These are phyloP conservation scores for Truncatella angustata DNA, from an alignment of 2,329 filamentous ascomycete species.

Conservation along the genomic window DNA sequence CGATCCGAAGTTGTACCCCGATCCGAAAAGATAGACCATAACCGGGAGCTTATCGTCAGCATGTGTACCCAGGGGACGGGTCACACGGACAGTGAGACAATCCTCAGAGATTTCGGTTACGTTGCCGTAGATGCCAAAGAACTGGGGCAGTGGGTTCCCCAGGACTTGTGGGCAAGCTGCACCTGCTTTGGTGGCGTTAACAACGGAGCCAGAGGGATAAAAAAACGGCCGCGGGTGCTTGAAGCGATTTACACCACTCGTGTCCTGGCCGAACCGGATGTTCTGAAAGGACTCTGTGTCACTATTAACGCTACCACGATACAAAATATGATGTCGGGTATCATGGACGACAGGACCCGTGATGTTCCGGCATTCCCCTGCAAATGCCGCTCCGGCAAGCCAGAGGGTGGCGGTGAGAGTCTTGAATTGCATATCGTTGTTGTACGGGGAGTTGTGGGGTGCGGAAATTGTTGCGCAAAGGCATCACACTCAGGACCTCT, in stretches of 20 bases:
- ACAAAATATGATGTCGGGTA: constrained; percentile 14
- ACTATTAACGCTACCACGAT: constrained; percentile 21
- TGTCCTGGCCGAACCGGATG: constrained; percentile 29
- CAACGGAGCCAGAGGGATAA: constrained; percentile 16
- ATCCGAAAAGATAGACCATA: constrained; percentile 22
- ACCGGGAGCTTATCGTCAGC: constrained; percentile 19
- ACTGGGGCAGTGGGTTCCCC: not conserved
- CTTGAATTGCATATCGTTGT: too few relatives aligned
- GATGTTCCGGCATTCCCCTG: too few relatives aligned
- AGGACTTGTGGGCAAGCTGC: not conserved
- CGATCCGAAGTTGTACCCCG: not conserved
- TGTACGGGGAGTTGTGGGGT: too few relatives aligned
- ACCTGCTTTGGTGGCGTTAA: constrained; percentile 21
- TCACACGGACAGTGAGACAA: constrained; percentile 13
- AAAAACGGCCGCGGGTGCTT: constrained; percentile 24
- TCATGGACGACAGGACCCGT: not conserved
- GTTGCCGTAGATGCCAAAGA: not conserved
- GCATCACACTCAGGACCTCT: too few relatives aligned
- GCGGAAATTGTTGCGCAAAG: too few relatives aligned
- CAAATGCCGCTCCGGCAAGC: too few relatives aligned
- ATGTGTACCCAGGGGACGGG: constrained; percentile 12
- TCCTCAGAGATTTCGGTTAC: not conserved
- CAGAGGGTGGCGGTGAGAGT: too few relatives aligned
- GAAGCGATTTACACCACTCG: constrained; percentile 27
- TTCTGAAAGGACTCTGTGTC: constrained; percentile 30